Base-by-base conservation (phyloP, 176 grass and related monocot genomes). In the Cenchrus fungigraminus region DNA sequence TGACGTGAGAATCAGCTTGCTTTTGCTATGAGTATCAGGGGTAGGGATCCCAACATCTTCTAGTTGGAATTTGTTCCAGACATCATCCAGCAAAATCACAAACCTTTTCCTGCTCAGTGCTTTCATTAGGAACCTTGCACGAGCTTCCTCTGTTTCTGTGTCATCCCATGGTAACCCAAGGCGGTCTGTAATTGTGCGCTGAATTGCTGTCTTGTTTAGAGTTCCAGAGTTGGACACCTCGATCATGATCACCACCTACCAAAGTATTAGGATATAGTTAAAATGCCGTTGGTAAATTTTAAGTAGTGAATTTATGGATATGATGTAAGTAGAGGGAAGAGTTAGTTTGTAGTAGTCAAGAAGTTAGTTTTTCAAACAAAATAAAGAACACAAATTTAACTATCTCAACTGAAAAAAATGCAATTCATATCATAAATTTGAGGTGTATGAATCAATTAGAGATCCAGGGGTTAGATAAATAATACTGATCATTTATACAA, bases 51-150 rank as follows among this genome's bases (percentile, higher is more conserved):
- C 89, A 13, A 94, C 67, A 9, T 75, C 79, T 71, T 84, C 80
- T 71, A 94, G 71, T 22, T 58, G 19, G 43, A 94, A 87, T 47
- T 74, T 50, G 6, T 68, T 40, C 82, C 86, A 13, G 8, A 94
- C 80, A 71, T 89, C 86, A 73, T 94, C 92, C 9, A 94, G 71
- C n/a, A 94, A 74, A 73, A 94, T 77, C 5, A 94, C 77, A 67
- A 87, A 94, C 42, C 68, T 89, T 25, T 88, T 95, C 53, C 49
- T 83, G 5, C 34, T 49, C 54, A 95, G 68, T 13, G 57, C 90
- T 84, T 86, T 90, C 3, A 50, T 68, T 32, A 95, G 71, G 9
- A 86, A 73, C 16, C 50, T 90, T 49, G 93, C 90, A 49, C 85
- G 88, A 9, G 65, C 31, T 28, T 65, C 45, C 28, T 82, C 74